phyloP scores from a whole-genome alignment of 2,329 filamentous ascomycete genomes.

The Xylaria sp. region DNA sequence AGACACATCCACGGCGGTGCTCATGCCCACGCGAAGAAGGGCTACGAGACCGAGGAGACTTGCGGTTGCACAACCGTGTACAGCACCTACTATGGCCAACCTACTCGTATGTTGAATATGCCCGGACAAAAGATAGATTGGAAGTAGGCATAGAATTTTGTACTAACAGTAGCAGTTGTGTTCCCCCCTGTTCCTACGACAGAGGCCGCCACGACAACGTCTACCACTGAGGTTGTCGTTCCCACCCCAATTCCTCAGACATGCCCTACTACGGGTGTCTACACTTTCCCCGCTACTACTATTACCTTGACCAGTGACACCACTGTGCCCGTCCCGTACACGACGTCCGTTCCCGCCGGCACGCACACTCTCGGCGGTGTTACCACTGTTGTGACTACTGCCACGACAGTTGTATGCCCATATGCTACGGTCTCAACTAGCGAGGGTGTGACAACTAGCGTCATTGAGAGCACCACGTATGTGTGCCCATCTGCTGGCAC shows the following conservation, averaged over 20 bases:
- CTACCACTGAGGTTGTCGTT: constrained; percentile 59
- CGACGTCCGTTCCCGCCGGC: constrained; percentile 71
- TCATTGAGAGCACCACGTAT: constrained; percentile 76
- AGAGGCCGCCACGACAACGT: constrained; percentile 43
- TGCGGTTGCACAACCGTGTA: constrained; percentile 82
- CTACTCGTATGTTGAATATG: constrained; percentile 66
- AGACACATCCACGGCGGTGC: constrained; percentile 70
- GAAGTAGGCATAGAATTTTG: background rate
- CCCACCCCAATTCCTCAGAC: constrained; percentile 65
- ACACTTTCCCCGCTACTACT: constrained; percentile 80
- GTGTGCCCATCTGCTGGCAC: constrained; percentile 79
- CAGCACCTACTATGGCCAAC: constrained; percentile 74
- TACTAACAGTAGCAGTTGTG: constrained; percentile 52
- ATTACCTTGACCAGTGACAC: constrained; percentile 73
- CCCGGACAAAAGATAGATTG: background rate
- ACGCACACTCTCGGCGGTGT: constrained; percentile 78
- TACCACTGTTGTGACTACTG: constrained; percentile 73
- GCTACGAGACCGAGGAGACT: constrained; percentile 51
- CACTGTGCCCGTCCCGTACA: constrained; percentile 72
- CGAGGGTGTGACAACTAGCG: constrained; percentile 70
- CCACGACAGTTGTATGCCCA: constrained; percentile 77
- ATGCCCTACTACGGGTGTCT: constrained; percentile 75
- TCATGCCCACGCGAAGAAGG: constrained; percentile 64
- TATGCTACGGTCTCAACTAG: constrained; percentile 73
- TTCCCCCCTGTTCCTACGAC: constrained; percentile 51